A percentile compares a stretch with the other conserved stretches of the same genome.
phyloP scores from a whole-genome alignment of 2,329 filamentous ascomycete genomes.

The Alternaria sp. region DNA sequence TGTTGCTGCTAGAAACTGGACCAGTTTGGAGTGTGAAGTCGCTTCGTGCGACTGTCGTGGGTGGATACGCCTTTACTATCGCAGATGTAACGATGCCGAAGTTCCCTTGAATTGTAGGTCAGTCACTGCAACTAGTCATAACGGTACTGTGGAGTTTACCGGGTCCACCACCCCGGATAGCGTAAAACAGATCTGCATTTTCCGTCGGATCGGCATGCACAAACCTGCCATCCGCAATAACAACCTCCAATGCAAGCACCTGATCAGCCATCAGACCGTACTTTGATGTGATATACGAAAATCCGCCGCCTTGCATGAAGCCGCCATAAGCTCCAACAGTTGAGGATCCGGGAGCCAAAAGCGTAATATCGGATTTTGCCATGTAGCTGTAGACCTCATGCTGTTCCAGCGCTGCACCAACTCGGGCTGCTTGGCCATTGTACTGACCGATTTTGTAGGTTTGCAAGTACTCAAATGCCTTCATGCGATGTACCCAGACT shows the following conservation, averaged over 20 bases:
- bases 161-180: slow-evolving; percentile 44
- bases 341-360: slow-evolving; percentile 32
- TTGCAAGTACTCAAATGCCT: slow-evolving; percentile 39
- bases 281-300: slow-evolving; percentile 58
- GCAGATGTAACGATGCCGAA: slow-evolving; percentile 42
- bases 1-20: slow-evolving; percentile 30
- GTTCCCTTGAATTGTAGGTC: slow-evolving; percentile 26
- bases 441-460: slow-evolving; percentile 32
- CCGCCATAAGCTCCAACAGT: slow-evolving; percentile 59
- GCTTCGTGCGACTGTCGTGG: slow-evolving; percentile 34
- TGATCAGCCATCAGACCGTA: slow-evolving; percentile 49
- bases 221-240: slow-evolving; percentile 39
- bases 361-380: slow-evolving; percentile 32
- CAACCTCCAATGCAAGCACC: slow-evolving; percentile 37
- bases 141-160: slow-evolving; percentile 13
- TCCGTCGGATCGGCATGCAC: slow-evolving; percentile 32
- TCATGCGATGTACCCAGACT: slow-evolving; percentile 39
- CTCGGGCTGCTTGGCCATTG: slow-evolving; percentile 34
- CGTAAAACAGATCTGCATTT: slow-evolving; percentile 43
- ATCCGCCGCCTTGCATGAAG: slow-evolving; percentile 60
- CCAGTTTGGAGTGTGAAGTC: slow-evolving; percentile 41
- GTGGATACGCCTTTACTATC: slow-evolving; percentile 40
- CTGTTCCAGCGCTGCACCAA: slow-evolving; percentile 38
- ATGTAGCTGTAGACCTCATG: slow-evolving; percentile 36
- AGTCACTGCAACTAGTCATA: background rate